A percentile compares a stretch with the other conserved stretches of the same genome.
phyloP scores from a whole-genome alignment of 306 rosid species.

The Rosa rugosa region DNA sequence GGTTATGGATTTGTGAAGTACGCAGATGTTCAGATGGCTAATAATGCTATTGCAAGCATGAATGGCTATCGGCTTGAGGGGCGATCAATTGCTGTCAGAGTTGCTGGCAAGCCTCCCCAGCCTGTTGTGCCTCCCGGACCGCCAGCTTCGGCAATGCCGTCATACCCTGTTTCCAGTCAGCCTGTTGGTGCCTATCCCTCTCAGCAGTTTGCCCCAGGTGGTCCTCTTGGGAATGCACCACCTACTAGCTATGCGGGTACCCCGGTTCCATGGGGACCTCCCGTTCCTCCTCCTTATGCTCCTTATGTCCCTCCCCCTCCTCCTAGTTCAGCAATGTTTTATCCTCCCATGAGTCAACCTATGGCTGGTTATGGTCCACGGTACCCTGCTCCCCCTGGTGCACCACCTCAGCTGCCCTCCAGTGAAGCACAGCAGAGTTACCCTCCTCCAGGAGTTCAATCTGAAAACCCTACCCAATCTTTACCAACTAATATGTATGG shows the following conservation, averaged over 20 bases:
- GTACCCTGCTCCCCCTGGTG: constrained; percentile 93
- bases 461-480: constrained; percentile 68
- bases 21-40: constrained; percentile 89
- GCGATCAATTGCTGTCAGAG: constrained; percentile 94
- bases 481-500: constrained; percentile 56
- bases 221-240: constrained; percentile 64
- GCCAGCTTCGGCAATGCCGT: constrained; percentile 62
- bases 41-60: constrained; percentile 82
- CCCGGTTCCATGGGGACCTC: constrained; percentile 97
- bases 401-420: constrained; percentile 65
- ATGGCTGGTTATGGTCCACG: constrained; percentile 78
- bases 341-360: constrained; percentile 68
- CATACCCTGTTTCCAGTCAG: constrained; percentile 77
- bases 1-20: constrained; percentile 97
- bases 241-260: constrained; percentile 57
- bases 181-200: constrained; percentile 82
- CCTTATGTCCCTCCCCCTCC: constrained; percentile 74
- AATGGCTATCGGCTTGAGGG: constrained; percentile 93
- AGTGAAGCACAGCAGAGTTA: constrained; percentile 73
- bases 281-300: constrained; percentile 75
- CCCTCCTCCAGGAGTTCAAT: constrained; percentile 93
- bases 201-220: constrained; percentile 80
- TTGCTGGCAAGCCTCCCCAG: constrained; percentile 98
- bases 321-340: constrained; percentile 85
- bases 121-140: constrained; percentile 89